Evolutionary conservation across 176 grass and related monocot genomes (phyloP).

Genomic region (Eremochloa ophiuroides): DNA sequence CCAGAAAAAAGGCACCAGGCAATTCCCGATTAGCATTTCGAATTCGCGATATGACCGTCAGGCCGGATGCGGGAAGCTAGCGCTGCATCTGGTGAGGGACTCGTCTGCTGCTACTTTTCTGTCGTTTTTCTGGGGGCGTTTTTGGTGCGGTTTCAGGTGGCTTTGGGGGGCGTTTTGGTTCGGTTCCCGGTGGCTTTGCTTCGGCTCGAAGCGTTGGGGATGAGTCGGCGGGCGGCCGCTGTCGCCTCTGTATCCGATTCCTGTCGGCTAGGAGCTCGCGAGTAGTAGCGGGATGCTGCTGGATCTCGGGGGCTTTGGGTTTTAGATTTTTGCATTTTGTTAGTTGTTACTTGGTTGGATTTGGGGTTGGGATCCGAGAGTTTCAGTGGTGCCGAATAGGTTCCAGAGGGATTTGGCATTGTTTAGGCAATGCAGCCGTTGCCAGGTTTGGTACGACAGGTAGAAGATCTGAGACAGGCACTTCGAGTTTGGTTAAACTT

Average conservation of each 20-base stretch:
- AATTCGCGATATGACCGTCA: constrained; percentile 27
- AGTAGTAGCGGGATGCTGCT: constrained; percentile 30
- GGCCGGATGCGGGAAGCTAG: constrained; percentile 34
- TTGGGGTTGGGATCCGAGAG: constrained; percentile 38
- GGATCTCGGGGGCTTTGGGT: constrained; percentile 49
- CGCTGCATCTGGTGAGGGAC: constrained; percentile 47
- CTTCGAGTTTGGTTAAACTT: background rate
- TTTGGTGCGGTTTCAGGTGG: background rate
- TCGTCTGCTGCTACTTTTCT: constrained; percentile 9
- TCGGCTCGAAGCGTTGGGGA: constrained; percentile 29
- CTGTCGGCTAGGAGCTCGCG: constrained; percentile 18
- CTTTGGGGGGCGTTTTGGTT: background rate
- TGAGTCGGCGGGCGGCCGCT: constrained; percentile 33
- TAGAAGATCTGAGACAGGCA: constrained; percentile 33
- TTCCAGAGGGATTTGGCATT: background rate
- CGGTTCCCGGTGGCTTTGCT: constrained; percentile 20
- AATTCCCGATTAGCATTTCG: constrained; percentile 9
- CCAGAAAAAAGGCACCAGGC: background rate
- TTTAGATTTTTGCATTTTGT: constrained; percentile 20
- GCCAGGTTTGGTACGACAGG: constrained; percentile 4
- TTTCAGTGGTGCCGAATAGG: background rate
- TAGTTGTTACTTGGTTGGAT: constrained; percentile 19
- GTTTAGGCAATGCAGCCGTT: background rate
- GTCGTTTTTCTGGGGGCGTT: background rate
- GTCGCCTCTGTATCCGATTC: constrained; percentile 38